Conservation (phyloP, 768 basidiomycete species). For the Mycena olivaceomarginata region DNA sequence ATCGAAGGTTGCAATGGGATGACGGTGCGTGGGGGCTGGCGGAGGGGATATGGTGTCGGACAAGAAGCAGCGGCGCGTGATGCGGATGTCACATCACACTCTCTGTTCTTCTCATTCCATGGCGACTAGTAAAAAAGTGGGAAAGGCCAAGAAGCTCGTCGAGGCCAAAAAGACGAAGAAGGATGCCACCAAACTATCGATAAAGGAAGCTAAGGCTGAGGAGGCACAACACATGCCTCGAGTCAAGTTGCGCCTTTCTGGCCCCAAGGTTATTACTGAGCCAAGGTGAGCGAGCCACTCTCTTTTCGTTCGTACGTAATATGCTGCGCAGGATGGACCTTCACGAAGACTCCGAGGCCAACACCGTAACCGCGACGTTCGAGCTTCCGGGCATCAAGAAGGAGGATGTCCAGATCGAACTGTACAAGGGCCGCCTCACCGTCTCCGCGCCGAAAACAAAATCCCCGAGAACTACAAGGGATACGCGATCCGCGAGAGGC, state of each 20-base stretch:
- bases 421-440: constrained; percentile 70
- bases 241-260: no score
- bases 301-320: background rate
- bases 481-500: constrained; percentile 71
- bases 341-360: constrained; percentile 68
- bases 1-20: constrained; percentile 88
- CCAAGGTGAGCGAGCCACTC: no score
- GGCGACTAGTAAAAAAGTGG: no score
- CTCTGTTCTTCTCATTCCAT: no score
- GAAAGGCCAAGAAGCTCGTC: no score
- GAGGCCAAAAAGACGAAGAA: no score
- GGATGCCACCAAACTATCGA: no score
- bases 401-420: constrained; percentile 72
- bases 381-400: constrained; percentile 77
- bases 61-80: constrained; percentile 76
- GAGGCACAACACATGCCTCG: no score
- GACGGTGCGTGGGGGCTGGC: constrained; percentile 78
- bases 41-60: constrained; percentile 69
- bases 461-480: constrained; percentile 59
- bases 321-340: constrained; percentile 69
- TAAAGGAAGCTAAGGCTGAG: no score
- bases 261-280: no score
- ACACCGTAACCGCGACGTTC: constrained; percentile 75
- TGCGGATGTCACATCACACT: no score
- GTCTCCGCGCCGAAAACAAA: constrained; percentile 71